Evolutionary conservation across 2,329 filamentous ascomycete genomes (phyloP), one percentile per base, ranked within the genome.

Genomic region (Metarhizium brunneum): DNA sequence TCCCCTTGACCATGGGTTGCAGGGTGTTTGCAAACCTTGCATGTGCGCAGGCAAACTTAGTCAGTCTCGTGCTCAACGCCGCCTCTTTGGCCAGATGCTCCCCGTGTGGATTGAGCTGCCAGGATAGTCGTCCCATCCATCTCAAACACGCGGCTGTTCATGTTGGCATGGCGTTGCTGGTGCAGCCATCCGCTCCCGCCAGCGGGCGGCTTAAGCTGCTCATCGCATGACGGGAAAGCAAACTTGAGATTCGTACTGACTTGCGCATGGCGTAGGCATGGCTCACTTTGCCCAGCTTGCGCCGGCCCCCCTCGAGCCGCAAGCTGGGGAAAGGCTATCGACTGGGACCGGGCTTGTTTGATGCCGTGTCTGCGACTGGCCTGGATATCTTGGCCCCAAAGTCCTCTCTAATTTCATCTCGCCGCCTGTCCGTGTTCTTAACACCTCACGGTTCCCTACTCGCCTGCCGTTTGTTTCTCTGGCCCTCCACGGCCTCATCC

Each of bases 91-190:
- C 68, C 72, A 78, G 75, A 74, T 73, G 69, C 70, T 67, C 66
- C 63, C 67, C 54, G 52, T 36, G 47, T 61, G 65, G 61, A 57
- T 47, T 53, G n/a, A 32, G 50, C 20, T 49, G 45, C 48, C n/a
- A 29, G 53, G 42, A 49, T 56, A 43, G 25, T 56, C 70, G 66
- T 75, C 70, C 72, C 72, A 76, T 78, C 68, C 76, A 76, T 71
- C 72, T 79, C 78, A 80, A 79, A 81, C 77, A 63, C 60, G 61
- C 59, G 56, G 59, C 60, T 50, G 43, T 35, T 35, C 59, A 61
- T 57, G 45, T 49, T 56, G 52, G 14, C 29, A 16, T 49, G 45
- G n/a, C 42, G 16, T 35, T 25, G 13, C 14, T 20, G 40, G 54
- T 30, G 54, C 42, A 50, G 47, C 25, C 4, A 45, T 52, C 45